phyloP scores from a whole-genome alignment of 768 basidiomycete genomes.

The Collybia nuda region DNA sequence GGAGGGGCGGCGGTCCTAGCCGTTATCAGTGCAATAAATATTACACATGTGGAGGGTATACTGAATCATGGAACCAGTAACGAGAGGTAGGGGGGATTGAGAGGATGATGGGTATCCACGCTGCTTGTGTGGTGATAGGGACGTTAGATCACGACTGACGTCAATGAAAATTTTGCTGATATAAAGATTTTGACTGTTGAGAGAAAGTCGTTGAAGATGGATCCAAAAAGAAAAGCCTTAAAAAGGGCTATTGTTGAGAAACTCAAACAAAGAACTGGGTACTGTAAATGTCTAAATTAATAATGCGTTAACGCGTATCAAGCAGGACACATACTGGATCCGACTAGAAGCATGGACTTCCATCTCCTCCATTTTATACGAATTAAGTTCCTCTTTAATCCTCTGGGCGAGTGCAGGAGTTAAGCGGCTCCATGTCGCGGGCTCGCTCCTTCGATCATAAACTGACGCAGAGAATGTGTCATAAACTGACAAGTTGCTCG shows the following conservation, averaged over 20 bases:
- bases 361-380: conserved; percentile 99
- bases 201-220: conserved; percentile 17
- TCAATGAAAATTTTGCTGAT: conserved; percentile 21
- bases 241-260: conserved; percentile 9
- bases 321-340: conserved; percentile 66
- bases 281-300: conserved; percentile 35
- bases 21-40: conserved; percentile 15
- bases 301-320: conserved; percentile 1
- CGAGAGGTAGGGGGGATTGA: conserved; percentile 7
- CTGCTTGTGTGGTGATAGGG: conserved; percentile 7
- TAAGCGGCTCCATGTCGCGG: conserved; percentile 94
- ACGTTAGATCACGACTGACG: conserved; percentile 26
- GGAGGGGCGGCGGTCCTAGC: conserved; percentile 14
- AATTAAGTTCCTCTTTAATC: conserved; percentile 98
- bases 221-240: conserved; percentile 27
- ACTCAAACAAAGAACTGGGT: conserved; percentile 87
- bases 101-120: conserved; percentile 8
- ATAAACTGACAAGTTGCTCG: conserved; percentile 90
- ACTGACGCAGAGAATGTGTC: conserved; percentile 91
- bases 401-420: conserved; percentile 93
- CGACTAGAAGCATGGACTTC: conserved; percentile 94
- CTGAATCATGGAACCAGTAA: conserved; percentile 9
- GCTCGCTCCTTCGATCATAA: conserved; percentile 94
- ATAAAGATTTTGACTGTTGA: conserved; percentile 17
- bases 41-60: conserved; percentile 22